A percentile compares a stretch with the other conserved stretches of the same genome.
Conservation (phyloP, 176 grass and related monocot species). For the Avena eriantha region DNA sequence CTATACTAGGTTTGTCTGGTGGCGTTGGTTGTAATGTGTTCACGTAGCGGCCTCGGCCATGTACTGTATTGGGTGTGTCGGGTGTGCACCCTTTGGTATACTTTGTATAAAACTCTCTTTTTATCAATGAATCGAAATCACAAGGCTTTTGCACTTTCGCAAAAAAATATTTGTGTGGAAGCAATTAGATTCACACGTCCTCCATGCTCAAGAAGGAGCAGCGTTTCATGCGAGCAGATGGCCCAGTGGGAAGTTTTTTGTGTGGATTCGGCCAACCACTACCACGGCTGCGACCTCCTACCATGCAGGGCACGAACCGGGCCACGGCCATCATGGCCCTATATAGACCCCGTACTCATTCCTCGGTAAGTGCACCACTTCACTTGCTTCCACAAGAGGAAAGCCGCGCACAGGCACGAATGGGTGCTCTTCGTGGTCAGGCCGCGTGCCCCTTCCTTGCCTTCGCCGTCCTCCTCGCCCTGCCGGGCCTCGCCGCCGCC, state of each 20-base stretch:
- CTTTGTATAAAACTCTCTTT: no score
- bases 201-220: no score
- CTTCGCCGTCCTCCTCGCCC: constrained; percentile 42
- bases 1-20: no score
- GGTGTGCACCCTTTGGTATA: no score
- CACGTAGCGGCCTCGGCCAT: no score
- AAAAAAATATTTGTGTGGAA: no score
- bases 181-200: no score
- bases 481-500: constrained; percentile 45
- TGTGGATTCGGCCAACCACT: constrained; percentile 54
- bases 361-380: constrained; percentile 45
- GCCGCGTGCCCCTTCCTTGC: constrained; percentile 35
- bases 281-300: constrained; percentile 55
- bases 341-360: constrained; percentile 52
- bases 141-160: no score
- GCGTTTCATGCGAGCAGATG: not conserved
- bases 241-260: constrained; percentile 29
- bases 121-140: no score
- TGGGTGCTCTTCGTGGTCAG: constrained; percentile 19
- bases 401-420: not conserved
- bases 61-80: no score
- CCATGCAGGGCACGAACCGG: constrained; percentile 57
- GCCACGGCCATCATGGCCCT: constrained; percentile 30
- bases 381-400: constrained; percentile 41
- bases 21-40: no score